Base-by-base conservation (phyloP, 1,284 basidiomycete genomes). In the Schizopora paradoxa region DNA sequence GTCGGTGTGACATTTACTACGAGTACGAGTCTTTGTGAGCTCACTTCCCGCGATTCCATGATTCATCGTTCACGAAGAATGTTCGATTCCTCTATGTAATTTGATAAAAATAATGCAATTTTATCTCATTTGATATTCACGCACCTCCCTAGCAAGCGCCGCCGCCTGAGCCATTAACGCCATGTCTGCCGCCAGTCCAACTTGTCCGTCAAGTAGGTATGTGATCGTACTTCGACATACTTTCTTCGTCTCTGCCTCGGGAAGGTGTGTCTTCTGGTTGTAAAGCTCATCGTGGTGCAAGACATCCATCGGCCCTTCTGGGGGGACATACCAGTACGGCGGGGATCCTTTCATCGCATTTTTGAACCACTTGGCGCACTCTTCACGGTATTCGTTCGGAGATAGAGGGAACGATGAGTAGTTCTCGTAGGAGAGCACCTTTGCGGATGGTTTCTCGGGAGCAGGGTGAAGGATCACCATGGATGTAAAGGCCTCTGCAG, bases 41-140 rank as follows among this genome's bases (percentile, higher is more conserved):
- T 49, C 51, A 78, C 79, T 74, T 79, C 63, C 81, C 82, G 46
- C 82, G 74, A 59, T 81, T 78, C 82, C 82, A 86, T 51, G 78
- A 74, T 2, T 68, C 67, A 54, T 79, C 76, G 51, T 76, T 69
- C 7, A 79, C 61, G 34, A 79, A 65, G 58, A 79, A 74, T 2
- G 76, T 77, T 28, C 72, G 62, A 50, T 73, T 72, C 54, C 68
- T 60, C 74, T 75, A 48, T 49, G 8, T 38, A 40, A 42, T 47
- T 23, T 18, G 27, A 46, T 36, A 31, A 8, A 31, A 31, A 31
- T 14, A 31, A 31, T 31, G 14, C 14, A 10, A 14, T 31, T n/a
- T n/a, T n/a, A n/a, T n/a, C n/a, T n/a, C n/a, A n/a, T n/a, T n/a
- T n/a, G n/a, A n/a, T 22, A 38, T 45, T 5, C 35, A 51, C 65